These are phyloP conservation scores for Tuber umbilicatum DNA, from an alignment of 495 filamentous ascomycete species.

Conservation along the genomic window DNA sequence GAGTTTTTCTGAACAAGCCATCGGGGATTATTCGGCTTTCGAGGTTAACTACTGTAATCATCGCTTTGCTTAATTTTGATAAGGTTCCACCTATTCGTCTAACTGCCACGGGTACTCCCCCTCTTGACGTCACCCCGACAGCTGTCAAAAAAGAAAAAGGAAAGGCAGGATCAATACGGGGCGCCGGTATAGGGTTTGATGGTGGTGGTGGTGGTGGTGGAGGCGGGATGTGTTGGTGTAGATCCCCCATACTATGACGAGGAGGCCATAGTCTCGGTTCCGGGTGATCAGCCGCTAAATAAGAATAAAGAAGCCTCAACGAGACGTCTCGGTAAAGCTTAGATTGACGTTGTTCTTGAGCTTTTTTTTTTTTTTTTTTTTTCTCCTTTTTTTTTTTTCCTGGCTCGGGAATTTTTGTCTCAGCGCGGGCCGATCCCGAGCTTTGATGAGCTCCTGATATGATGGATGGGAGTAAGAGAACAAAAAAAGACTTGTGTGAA, in stretches of 20 bases:
- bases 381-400: not conserved
- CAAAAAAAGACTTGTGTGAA: not conserved
- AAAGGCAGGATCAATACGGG: constrained; percentile 12
- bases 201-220: not conserved
- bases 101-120: not conserved
- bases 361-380: not conserved
- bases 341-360: not conserved
- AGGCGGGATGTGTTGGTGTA: not conserved
- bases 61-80: constrained; percentile 25
- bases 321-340: constrained; percentile 29
- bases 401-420: constrained; percentile 14
- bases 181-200: not conserved
- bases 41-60: constrained; percentile 30
- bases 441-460: not conserved
- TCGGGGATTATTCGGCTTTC: constrained; percentile 28
- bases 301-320: constrained; percentile 9
- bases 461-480: not conserved
- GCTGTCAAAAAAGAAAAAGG: constrained; percentile 26
- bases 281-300: constrained; percentile 33
- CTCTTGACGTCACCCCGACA: constrained; percentile 1
- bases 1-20: constrained; percentile 33
- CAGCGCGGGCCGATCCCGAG: constrained; percentile 36
- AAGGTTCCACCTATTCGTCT: constrained; percentile 22
- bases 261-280: constrained; percentile 36
- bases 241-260: constrained; percentile 34